Conservation (phyloP, 768 basidiomycete genomes). For the Cystobasidium ongulense region DNA sequence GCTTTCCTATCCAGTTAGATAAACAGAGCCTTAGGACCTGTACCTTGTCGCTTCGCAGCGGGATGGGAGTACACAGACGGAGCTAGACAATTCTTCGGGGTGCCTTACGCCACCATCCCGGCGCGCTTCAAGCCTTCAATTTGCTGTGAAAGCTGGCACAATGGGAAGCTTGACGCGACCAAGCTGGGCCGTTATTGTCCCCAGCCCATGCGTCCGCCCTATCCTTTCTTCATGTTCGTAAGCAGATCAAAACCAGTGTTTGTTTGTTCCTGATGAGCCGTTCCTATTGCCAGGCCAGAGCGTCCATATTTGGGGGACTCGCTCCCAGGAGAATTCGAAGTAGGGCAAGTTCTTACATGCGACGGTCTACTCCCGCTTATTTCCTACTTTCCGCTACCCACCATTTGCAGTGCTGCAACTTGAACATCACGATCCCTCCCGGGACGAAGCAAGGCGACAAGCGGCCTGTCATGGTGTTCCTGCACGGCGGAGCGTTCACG, state of each 20-base stretch:
- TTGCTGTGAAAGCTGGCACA: neutral
- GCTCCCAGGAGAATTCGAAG: conserved; percentile 29
- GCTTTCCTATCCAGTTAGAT: neutral
- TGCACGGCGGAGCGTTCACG: conserved; percentile 34
- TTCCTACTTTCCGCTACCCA: neutral
- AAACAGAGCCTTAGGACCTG: neutral
- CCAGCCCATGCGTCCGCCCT: neutral
- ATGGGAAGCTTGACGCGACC: neutral
- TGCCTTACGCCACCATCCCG: conserved; percentile 21
- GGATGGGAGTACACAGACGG: neutral
- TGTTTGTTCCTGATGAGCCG: neutral
- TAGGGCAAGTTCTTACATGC: neutral
- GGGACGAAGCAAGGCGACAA: neutral
- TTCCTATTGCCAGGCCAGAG: conserved; percentile 31
- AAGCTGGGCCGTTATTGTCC: neutral
- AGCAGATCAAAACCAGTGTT: neutral
- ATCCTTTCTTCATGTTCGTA: neutral
- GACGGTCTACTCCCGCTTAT: neutral
- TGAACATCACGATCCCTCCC: neutral
- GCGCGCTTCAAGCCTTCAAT: conserved; percentile 19
- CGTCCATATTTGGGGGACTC: conserved; percentile 15
- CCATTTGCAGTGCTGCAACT: neutral
- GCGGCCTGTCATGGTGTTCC: conserved; percentile 32
- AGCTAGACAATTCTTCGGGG: conserved; percentile 21
- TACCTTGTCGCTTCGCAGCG: neutral